Base-by-base conservation (phyloP, 192 early-diverging fungal genomes). In the Coemansia sp. region DNA sequence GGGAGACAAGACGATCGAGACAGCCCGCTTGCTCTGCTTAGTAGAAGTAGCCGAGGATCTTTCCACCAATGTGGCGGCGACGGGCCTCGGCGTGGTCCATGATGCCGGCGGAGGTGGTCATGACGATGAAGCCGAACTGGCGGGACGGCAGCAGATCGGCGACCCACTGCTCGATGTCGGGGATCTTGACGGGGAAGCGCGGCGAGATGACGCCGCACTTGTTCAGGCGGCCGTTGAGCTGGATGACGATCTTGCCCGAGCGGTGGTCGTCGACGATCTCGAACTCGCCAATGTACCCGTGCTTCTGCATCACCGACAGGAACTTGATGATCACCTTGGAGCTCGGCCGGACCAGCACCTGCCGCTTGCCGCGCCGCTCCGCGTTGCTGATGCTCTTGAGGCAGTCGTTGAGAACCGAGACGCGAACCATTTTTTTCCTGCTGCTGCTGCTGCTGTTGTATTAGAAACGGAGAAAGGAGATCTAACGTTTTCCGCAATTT, bases 41-140 rank as follows among this genome's bases (percentile, higher is more conserved):
- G 85, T 94, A 94, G 88, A 94, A 92, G 89, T 89, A 94, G 76
- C 94, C 95, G 69, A 98, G 90, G 86, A 98, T 91, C 90, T 97
- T 97, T 72, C 97, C 97, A 90, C 95, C 97, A 81, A 91, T 87
- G 84, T 95, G 93, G 87, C 94, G 95, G 69, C 92, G 87, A 91
- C 95, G 92, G 67, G 95, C 95, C 89, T 99, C 95, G 80, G 94
- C 93, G 86, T 98, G 95, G 88, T 99, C 97, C 92, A 99, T 99
- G 86, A 99, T 97, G 86, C 97, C 97, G 68, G 91, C 87, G 56
- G 93, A 92, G 79, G 95, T 94, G 84, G 95, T 94, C 71, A 93
- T 81, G 66, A 91, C 92, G 61, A 99, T 87, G 88, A 87, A 95
- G 81, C 97, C 95, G 86, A 99, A 97, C 85, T 97, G 97, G 91